These are phyloP conservation scores for Cystobasidium ongulense DNA, from an alignment of 768 basidiomycete species.

Conservation along the genomic window DNA sequence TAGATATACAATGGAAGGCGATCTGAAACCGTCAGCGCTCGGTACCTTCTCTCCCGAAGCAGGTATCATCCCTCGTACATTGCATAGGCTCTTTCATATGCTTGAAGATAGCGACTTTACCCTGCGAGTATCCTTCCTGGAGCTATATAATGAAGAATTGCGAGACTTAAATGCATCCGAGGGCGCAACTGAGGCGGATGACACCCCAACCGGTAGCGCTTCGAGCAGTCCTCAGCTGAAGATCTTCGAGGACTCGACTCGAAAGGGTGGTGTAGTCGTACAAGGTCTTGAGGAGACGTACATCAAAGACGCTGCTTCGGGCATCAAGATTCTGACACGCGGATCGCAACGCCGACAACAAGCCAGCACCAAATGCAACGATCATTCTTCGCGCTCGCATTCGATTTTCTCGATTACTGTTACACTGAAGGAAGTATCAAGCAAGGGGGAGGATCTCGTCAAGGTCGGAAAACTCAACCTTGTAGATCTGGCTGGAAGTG, in stretches of 20 bases:
- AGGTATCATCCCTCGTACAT: conserved; percentile 88
- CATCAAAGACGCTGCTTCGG: conserved; percentile 73
- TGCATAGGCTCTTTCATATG: conserved; percentile 82
- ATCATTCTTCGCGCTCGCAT: conserved; percentile 82
- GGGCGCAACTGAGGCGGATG: conserved; percentile 50
- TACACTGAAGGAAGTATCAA: conserved; percentile 67
- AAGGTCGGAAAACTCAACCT: conserved; percentile 93
- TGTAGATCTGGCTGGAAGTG: conserved; percentile 93
- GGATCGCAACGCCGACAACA: conserved; percentile 86
- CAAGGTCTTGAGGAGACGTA: conserved; percentile 86
- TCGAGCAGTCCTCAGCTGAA: conserved; percentile 54
- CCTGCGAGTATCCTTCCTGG: conserved; percentile 87
- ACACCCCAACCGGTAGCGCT: neutral
- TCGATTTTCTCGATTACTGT: conserved; percentile 96
- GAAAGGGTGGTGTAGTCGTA: conserved; percentile 73
- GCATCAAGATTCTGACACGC: conserved; percentile 71
- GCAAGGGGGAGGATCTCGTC: conserved; percentile 62
- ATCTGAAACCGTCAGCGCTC: conserved; percentile 64
- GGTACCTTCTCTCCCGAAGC: conserved; percentile 81
- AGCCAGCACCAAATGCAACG: conserved; percentile 94
- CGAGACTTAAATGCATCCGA: conserved; percentile 64
- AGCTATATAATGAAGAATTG: conserved; percentile 96
- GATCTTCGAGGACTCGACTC: conserved; percentile 83
- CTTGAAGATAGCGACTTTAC: conserved; percentile 79
- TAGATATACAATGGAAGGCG: conserved; percentile 93